Base-by-base conservation (phyloP, 1,284 basidiomycete genomes). In the Malassezia restricta region DNA sequence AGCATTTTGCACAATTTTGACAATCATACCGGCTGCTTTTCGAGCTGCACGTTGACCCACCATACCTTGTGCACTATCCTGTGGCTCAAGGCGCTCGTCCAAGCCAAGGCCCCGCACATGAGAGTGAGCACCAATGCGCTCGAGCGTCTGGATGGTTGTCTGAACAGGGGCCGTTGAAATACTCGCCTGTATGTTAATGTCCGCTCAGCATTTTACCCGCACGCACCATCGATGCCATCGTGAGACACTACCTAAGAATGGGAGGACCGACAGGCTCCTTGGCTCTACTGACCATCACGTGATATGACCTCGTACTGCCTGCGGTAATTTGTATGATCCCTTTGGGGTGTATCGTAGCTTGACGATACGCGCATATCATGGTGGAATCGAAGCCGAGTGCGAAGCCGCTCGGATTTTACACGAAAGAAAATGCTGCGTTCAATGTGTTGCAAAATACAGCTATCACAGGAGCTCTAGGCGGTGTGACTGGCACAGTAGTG, bases 1-100 rank as follows among this genome's bases (percentile, higher is more conserved):
- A 15, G 87, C 88, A 65, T 94, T 86, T 75, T 94, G 87, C 1
- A 98, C 90, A 90, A 98, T 94, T 76, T 87, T 91, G 65, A 96
- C 80, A 61, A 96, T 91, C 78, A 96, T 86, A 5, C 91, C 92
- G 0, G 92, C 92, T 1, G 92, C 92, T 74, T 92, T 94, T 33
- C 92, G 81, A 15, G 92, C 92, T 71, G 89, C 87, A 14, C 79
- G 85, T 74, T 98, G 92, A 0, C 92, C 92, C 29, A 98, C 89
- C 84, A 98, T 92, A 5, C 92, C 92, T 74, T 96, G 88, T 9
- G 74, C 82, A 68, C 83, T 85, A 31, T 80, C 81, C 17, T 87
- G 81, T 8, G 92, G 89, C 75, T 96, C 89, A 57, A 96, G 80
- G 62, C 88, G 75, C 41, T 78, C 87, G 71, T 95, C 91, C 48